These are phyloP conservation scores for Inga oerstediana DNA, from an alignment of 306 rosid genomes.

Conservation along the genomic window DNA sequence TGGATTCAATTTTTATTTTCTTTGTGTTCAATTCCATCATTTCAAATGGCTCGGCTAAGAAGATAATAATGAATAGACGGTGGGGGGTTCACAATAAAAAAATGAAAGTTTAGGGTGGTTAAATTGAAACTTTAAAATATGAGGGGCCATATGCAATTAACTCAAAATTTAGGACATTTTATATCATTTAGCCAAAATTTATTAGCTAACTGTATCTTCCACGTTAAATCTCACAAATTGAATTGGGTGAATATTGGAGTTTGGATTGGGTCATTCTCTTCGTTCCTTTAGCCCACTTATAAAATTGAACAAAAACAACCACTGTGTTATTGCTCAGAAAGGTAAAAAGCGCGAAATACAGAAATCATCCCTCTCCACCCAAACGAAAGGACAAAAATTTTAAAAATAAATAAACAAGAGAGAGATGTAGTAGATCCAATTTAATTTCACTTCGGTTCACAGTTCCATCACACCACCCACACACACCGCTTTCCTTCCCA, in stretches of 20 bases:
- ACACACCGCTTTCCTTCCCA: neutral
- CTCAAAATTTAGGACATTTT: too few species aligned
- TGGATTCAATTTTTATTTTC: too few species aligned
- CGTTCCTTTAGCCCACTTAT: neutral
- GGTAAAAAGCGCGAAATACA: slow-evolving; percentile 35
- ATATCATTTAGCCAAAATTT: too few species aligned
- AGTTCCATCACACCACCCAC: neutral
- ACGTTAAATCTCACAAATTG: neutral
- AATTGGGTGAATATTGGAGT: neutral
- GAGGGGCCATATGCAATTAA: too few species aligned
- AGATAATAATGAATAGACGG: too few species aligned
- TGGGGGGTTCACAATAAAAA: too few species aligned
- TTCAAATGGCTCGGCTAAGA: too few species aligned
- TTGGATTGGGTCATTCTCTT: neutral
- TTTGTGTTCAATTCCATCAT: too few species aligned
- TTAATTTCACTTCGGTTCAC: slow-evolving; percentile 23
- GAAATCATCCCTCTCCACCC: slow-evolving; percentile 10
- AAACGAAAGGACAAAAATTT: slow-evolving; percentile 10
- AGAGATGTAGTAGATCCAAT: neutral
- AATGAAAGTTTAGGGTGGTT: too few species aligned
- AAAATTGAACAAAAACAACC: neutral
- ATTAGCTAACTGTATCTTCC: too few species aligned
- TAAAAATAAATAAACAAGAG: neutral
- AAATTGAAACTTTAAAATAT: too few species aligned
- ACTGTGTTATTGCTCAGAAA: neutral